Evolutionary conservation across 805 yeast genomes (phyloP).

Genomic region (Spathaspora gorwiae): DNA sequence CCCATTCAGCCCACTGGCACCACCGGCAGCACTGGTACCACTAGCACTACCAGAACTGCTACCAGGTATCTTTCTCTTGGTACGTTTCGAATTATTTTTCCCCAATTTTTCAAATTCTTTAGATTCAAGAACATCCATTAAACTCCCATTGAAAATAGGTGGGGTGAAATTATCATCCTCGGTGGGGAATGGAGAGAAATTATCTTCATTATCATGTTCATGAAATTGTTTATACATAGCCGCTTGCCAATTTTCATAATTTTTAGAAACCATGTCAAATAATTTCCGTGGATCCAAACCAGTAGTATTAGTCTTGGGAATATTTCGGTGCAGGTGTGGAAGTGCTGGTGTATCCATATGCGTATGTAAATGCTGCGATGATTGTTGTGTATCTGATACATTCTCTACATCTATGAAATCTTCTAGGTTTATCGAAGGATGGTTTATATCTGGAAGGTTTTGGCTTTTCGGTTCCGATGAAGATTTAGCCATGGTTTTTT

Average conservation of each 20-base stretch:
- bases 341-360: background rate
- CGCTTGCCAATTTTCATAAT: conserved; percentile 37
- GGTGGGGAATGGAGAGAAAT: conserved; percentile 26
- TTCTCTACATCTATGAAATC: background rate
- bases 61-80: background rate
- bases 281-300: conserved; percentile 24
- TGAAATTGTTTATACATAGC: conserved; percentile 22
- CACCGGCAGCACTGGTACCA: background rate
- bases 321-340: background rate
- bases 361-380: too few species aligned
- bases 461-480: too few species aligned
- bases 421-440: background rate
- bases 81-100: background rate
- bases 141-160: conserved; percentile 21
- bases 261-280: conserved; percentile 29
- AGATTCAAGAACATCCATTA: conserved; percentile 28
- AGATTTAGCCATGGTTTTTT: too few species aligned
- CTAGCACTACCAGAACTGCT: background rate
- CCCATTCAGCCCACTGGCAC: background rate
- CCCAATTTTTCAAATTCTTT: conserved; percentile 8
- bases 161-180: conserved; percentile 14
- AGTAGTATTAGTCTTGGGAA: background rate
- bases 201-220: conserved; percentile 13
- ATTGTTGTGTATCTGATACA: too few species aligned
- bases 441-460: too few species aligned